phyloP scores from a whole-genome alignment of 305 asterid species.

The Fraxinus dipetala region DNA sequence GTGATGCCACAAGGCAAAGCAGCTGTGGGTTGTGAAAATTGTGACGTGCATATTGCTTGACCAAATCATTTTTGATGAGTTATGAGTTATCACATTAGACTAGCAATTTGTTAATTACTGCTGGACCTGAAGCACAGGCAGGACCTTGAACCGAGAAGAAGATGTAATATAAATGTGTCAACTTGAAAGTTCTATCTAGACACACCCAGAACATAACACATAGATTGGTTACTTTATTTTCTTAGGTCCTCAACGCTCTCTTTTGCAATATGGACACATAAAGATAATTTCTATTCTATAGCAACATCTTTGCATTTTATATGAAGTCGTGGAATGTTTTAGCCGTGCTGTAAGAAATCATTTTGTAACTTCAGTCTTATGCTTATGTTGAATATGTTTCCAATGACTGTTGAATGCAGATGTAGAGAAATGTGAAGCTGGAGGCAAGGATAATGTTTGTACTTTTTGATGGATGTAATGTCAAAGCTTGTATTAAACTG shows the following conservation, averaged over 20 bases:
- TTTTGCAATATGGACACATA: neutral
- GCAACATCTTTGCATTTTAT: neutral
- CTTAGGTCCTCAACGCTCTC: neutral
- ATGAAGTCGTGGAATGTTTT: neutral
- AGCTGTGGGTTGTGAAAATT: neutral
- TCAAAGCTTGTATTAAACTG: neutral
- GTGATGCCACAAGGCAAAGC: neutral
- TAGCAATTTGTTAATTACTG: neutral
- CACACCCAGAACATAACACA: neutral
- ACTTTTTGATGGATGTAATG: neutral
- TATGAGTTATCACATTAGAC: conserved; percentile 6
- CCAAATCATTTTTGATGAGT: conserved; percentile 8
- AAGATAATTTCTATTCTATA: neutral
- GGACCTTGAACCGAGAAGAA: neutral
- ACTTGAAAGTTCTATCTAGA: neutral
- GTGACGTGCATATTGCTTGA: neutral
- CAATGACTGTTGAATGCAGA: conserved; percentile 5
- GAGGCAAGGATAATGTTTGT: neutral
- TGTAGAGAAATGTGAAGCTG: neutral
- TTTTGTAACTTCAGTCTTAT: neutral
- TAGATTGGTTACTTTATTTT: neutral
- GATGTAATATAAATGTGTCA: neutral
- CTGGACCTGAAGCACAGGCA: conserved; percentile 3
- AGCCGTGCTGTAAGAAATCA: conserved; percentile 4
- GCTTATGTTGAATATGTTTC: conserved; percentile 5